Evolutionary conservation across 23 red algal species (phyloP).

Genomic region (Porphyridium purpureum): DNA sequence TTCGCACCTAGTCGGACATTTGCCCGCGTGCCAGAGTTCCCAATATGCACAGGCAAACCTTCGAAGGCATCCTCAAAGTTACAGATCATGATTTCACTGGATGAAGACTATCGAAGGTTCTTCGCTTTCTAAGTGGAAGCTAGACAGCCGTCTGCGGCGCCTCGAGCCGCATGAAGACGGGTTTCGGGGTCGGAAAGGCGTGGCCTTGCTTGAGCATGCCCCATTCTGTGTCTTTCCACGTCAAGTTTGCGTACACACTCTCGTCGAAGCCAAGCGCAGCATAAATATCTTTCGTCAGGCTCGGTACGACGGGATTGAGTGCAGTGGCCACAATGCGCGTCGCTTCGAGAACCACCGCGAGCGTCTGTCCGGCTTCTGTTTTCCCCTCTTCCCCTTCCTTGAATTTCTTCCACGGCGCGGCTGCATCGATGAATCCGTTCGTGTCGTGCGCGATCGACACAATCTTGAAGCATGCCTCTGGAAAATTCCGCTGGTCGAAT

Average conservation of each 20-base stretch:
- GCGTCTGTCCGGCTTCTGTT: slow-evolving; percentile 9
- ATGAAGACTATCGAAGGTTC: too few relatives aligned
- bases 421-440: slow-evolving; percentile 70
- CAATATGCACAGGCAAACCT: too few relatives aligned
- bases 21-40: too few relatives aligned
- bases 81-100: too few relatives aligned
- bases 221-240: slow-evolving; percentile 46
- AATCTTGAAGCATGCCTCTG: slow-evolving; percentile 39
- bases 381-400: slow-evolving; percentile 28
- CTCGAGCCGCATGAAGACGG: slow-evolving; percentile 69
- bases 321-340: slow-evolving; percentile 47
- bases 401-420: slow-evolving; percentile 77
- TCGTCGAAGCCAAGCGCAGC: slow-evolving; percentile 34
- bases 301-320: slow-evolving; percentile 66
- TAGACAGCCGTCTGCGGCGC: neutral
- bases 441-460: slow-evolving; percentile 37
- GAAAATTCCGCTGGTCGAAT: slow-evolving; percentile 56
- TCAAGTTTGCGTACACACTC: slow-evolving; percentile 3
- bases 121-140: too few relatives aligned
- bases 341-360: slow-evolving; percentile 60
- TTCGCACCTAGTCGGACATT: too few relatives aligned
- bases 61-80: too few relatives aligned
- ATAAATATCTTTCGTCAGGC: slow-evolving; percentile 37
- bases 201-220: slow-evolving; percentile 24
- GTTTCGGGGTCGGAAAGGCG: slow-evolving; percentile 31